Evolutionary conservation across 164 flowering plant species (phyloP).

Genomic region (Protea cynaroides): DNA sequence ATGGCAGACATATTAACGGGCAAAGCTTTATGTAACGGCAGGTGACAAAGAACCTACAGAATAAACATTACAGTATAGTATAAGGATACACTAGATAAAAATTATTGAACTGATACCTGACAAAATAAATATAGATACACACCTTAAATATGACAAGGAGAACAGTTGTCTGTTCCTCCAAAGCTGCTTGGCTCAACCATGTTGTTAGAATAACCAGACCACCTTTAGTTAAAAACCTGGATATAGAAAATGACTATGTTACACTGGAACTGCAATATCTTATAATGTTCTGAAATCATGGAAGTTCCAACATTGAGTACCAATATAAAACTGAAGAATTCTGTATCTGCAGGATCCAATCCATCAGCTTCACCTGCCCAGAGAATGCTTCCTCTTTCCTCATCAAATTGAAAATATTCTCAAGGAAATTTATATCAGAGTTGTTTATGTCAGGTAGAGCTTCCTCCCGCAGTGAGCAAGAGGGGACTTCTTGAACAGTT

Average conservation of each 20-base stretch:
- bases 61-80: slow-evolving; percentile 5
- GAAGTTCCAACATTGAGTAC: slow-evolving; percentile 28
- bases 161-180: slow-evolving; percentile 91
- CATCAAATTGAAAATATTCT: slow-evolving; percentile 70
- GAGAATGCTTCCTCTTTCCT: slow-evolving; percentile 76
- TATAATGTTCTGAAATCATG: slow-evolving; percentile 1
- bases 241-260: slow-evolving; percentile 7
- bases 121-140: slow-evolving; percentile 10
- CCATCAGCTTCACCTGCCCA: slow-evolving; percentile 90
- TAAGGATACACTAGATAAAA: slow-evolving; percentile 4
- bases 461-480: slow-evolving; percentile 53
- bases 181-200: slow-evolving; percentile 85
- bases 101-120: slow-evolving; percentile 3
- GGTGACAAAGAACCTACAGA: slow-evolving; percentile 77
- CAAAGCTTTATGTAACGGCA: slow-evolving; percentile 79
- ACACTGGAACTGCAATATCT: slow-evolving; percentile 1
- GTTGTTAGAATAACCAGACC: slow-evolving; percentile 83
- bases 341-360: slow-evolving; percentile 77
- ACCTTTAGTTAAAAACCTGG: slow-evolving; percentile 83
- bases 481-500: slow-evolving; percentile 40
- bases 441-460: slow-evolving; percentile 45
- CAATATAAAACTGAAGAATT: slow-evolving; percentile 61
- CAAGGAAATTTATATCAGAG: slow-evolving; percentile 59
- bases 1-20: slow-evolving; percentile 87
- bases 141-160: slow-evolving; percentile 70